A percentile compares a stretch with the other conserved stretches of the same genome.
Conservation (phyloP, 2,329 filamentous ascomycete species). For the Pezicula radicicola region DNA sequence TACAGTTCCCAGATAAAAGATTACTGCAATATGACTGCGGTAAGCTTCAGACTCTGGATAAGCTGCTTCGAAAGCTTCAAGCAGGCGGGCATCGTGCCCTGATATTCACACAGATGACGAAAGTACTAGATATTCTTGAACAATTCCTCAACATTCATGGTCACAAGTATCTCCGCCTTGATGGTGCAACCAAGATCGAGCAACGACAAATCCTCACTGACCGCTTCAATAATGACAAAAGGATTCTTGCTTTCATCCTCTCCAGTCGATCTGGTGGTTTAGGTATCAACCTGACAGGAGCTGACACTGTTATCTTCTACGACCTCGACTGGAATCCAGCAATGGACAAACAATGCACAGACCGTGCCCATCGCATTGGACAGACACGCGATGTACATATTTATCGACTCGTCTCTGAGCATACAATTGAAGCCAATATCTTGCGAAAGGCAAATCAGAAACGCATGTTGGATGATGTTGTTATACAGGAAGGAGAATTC, state of each 20-base stretch:
- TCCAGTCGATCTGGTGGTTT: slow-evolving; percentile 92
- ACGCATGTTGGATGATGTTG: slow-evolving; percentile 94
- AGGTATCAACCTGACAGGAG: slow-evolving; percentile 94
- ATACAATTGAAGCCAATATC: slow-evolving; percentile 98
- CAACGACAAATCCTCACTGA: slow-evolving; percentile 94
- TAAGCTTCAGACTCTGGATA: slow-evolving; percentile 88
- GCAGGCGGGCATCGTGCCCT: slow-evolving; percentile 87
- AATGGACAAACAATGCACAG: slow-evolving; percentile 99
- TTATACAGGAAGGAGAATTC: slow-evolving; percentile 97
- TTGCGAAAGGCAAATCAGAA: slow-evolving; percentile 96
- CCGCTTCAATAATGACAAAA: slow-evolving; percentile 90
- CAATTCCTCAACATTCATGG: slow-evolving; percentile 98
- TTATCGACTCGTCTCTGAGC: slow-evolving; percentile 87
- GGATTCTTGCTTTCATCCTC: slow-evolving; percentile 92
- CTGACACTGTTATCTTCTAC: slow-evolving; percentile 98
- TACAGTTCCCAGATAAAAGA: slow-evolving; percentile 94
- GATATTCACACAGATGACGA: slow-evolving; percentile 99
- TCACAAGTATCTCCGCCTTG: slow-evolving; percentile 91
- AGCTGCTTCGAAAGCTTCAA: slow-evolving; percentile 81
- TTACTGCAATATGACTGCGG: slow-evolving; percentile 98
- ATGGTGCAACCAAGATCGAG: slow-evolving; percentile 95
- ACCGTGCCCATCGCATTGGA: slow-evolving; percentile 93
- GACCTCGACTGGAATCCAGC: slow-evolving; percentile 99
- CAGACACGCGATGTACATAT: slow-evolving; percentile 98
- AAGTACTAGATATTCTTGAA: slow-evolving; percentile 94